Conservation (phyloP, 2,329 filamentous ascomycete species). For the Aspergillus tamarii region DNA sequence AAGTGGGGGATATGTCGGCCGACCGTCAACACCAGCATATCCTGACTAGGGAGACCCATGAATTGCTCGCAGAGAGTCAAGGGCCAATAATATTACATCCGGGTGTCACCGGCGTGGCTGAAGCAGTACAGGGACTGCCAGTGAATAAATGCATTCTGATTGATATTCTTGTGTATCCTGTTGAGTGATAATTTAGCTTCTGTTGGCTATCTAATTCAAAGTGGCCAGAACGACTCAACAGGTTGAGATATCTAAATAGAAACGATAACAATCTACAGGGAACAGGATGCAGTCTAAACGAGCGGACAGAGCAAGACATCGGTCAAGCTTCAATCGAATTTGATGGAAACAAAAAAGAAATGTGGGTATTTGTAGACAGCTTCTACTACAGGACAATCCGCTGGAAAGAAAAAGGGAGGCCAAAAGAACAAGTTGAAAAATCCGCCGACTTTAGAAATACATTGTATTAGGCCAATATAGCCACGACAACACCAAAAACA, state of each 20-base stretch:
- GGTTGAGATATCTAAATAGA: neutral
- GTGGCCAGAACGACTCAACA: neutral
- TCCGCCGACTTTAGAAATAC: constrained; percentile 1
- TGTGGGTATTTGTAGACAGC: constrained; percentile 1
- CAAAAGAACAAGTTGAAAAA: neutral
- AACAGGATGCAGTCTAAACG: neutral
- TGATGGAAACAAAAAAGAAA: neutral
- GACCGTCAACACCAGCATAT: too few relatives aligned
- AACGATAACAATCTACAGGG: neutral
- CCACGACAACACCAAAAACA: constrained; percentile 20
- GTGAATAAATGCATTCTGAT: neutral
- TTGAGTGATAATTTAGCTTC: neutral
- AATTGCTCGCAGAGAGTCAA: too few relatives aligned
- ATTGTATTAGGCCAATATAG: constrained; percentile 19
- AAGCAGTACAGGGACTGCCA: neutral
- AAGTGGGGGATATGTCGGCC: too few relatives aligned
- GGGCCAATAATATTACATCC: neutral
- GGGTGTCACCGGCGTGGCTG: neutral
- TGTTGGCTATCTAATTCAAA: neutral
- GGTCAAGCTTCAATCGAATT: neutral
- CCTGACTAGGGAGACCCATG: too few relatives aligned
- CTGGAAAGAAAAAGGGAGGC: neutral
- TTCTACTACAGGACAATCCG: neutral
- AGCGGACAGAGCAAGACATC: neutral
- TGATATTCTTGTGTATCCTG: neutral